A percentile compares a stretch with the other conserved stretches of the same genome.
Evolutionary conservation across 2,329 filamentous ascomycete genomes (phyloP).

Genomic region (Epicoccum sorghinum): DNA sequence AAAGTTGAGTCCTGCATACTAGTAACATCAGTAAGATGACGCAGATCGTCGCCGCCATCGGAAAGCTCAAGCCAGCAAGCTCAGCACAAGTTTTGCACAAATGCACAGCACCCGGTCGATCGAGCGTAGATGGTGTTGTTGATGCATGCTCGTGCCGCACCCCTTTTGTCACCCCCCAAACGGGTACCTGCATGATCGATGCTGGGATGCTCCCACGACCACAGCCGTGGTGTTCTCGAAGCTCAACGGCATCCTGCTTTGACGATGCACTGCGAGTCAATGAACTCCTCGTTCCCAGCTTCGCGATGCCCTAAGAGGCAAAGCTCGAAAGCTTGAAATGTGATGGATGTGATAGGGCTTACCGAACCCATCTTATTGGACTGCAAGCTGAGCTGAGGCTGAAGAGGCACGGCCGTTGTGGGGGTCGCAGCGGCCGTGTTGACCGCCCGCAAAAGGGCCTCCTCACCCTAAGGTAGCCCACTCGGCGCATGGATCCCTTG

Average conservation of each 20-base stretch:
- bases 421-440: slow-evolving; percentile 11
- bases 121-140: not conserved
- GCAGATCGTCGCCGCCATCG: not conserved
- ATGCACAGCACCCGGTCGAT: not conserved
- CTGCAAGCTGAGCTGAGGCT: slow-evolving; percentile 9
- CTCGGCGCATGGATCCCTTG: slow-evolving; percentile 13
- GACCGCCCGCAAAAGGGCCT: slow-evolving; percentile 3
- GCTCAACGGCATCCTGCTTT: not conserved
- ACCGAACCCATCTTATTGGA: slow-evolving; percentile 9
- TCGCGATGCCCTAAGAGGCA: not conserved
- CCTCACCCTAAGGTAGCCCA: not conserved
- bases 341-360: slow-evolving; percentile 10
- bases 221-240: not conserved
- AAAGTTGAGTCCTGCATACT: no score
- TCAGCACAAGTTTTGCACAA: slow-evolving; percentile 4
- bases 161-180: slow-evolving; percentile 7
- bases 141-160: slow-evolving; percentile 6
- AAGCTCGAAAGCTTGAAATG: not conserved
- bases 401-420: slow-evolving; percentile 11
- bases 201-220: slow-evolving; percentile 7
- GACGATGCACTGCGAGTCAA: slow-evolving; percentile 8
- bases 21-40: not conserved
- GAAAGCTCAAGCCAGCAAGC: not conserved
- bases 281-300: not conserved
- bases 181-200: slow-evolving; percentile 21